These are phyloP conservation scores for Solanum chacoense DNA, from an alignment of 305 asterid genomes.

Conservation along the genomic window DNA sequence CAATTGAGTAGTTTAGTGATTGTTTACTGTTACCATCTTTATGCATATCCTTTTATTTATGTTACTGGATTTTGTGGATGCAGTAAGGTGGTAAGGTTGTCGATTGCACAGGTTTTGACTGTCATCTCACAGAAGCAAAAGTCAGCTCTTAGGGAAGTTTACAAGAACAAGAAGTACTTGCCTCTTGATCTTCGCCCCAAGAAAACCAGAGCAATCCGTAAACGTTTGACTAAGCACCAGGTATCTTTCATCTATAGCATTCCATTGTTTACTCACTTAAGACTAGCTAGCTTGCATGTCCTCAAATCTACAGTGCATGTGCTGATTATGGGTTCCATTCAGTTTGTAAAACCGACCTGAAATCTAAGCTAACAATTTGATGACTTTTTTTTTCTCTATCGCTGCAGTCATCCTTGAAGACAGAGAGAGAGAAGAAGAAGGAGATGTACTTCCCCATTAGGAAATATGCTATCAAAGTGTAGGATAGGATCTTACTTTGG, in stretches of 20 bases:
- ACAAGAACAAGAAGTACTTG: slow-evolving; percentile 30
- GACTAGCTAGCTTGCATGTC: neutral
- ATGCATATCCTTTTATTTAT: neutral
- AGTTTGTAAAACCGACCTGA: neutral
- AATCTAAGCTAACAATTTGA: neutral
- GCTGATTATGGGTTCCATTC: neutral
- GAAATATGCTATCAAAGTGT: slow-evolving; percentile 30
- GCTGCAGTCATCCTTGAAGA: slow-evolving; percentile 25
- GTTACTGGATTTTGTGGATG: neutral
- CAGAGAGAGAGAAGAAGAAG: slow-evolving; percentile 29
- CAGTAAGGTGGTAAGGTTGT: slow-evolving; percentile 31
- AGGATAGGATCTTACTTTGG: slow-evolving; percentile 3
- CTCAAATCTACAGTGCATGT: neutral
- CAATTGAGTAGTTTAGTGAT: neutral
- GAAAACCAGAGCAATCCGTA: slow-evolving; percentile 32
- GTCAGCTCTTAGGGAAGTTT: slow-evolving; percentile 21
- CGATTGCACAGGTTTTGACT: slow-evolving; percentile 33
- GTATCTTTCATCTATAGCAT: neutral
- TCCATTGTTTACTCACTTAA: neutral
- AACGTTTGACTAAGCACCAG: slow-evolving; percentile 30
- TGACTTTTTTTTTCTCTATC: neutral
- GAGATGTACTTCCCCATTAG: slow-evolving; percentile 30
- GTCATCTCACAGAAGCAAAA: slow-evolving; percentile 31
- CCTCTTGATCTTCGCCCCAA: slow-evolving; percentile 34
- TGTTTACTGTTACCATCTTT: neutral